Evolutionary conservation across 2,329 filamentous ascomycete genomes (phyloP), one percentile per base, ranked within the genome.

Genomic region (Cladorrhinum sp.): DNA sequence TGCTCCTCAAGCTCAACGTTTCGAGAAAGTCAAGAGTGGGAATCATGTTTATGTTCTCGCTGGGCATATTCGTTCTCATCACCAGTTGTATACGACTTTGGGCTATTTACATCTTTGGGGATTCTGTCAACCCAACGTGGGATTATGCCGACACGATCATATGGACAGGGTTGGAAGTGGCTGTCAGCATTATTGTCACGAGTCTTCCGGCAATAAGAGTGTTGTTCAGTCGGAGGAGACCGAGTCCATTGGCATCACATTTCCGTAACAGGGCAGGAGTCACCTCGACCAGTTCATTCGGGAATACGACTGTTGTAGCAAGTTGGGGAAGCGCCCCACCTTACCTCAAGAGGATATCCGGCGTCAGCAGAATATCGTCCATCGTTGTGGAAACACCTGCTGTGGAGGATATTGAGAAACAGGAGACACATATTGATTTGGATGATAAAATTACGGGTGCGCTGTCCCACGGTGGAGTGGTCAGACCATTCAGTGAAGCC

Each of bases 91-190:
- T 74, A 22, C 70, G 75, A 1, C 68, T 79, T 22, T 69, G 69
- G 48, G 74, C 74, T 55, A 64, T 77, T 25, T 64, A 73, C 16
- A 53, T 62, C 2, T 74, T 74, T 59, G 72, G 71, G 13, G 62
- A 65, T 10, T 74, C 70, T n/a, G 60, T 65, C 10, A 76, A 78
- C 50, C 75, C 76, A 9, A 74, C 75, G 0, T 78, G 75, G 75
- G 74, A 78, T 64, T 75, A 77, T 48, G 74, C 73, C 8, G 71
- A 77, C 61, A 68, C 71, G 5, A 61, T 78, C n/a, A 69, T 79
- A 51, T 79, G 77, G 77, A 75, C 74, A 2, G 76, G 76, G 1
- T 64, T 79, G 24, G 78, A 79, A 65, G 69, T 78, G 3, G 72
- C 76, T 1, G 70, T 75, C 0, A 73, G 77, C n/a, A 71, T 79